These are phyloP conservation scores for Gymnopus androsaceus DNA, from an alignment of 1,284 basidiomycete genomes.

Conservation along the genomic window DNA sequence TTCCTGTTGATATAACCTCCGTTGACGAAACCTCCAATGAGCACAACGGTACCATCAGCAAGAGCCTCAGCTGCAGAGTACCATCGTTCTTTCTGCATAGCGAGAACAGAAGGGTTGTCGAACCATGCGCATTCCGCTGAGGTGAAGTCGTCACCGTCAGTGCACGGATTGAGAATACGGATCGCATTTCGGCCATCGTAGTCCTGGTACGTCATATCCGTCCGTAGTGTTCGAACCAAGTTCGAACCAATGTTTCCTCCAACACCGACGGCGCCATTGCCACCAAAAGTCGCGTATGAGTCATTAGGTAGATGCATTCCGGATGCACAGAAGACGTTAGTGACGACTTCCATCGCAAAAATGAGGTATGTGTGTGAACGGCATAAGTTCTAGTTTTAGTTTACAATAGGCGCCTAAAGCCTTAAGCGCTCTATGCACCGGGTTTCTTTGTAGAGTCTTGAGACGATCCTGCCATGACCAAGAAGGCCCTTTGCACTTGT, in stretches of 20 bases:
- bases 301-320: slow-evolving; percentile 72
- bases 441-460: no score
- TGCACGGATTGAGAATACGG: slow-evolving; percentile 78
- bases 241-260: slow-evolving; percentile 67
- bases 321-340: slow-evolving; percentile 84
- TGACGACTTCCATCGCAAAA: slow-evolving; percentile 71
- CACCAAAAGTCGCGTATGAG: slow-evolving; percentile 66
- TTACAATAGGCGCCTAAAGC: no score
- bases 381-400: no score
- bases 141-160: slow-evolving; percentile 48
- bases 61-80: slow-evolving; percentile 84
- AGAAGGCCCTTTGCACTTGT: no score
- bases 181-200: slow-evolving; percentile 69
- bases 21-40: slow-evolving; percentile 82
- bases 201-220: slow-evolving; percentile 53
- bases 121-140: slow-evolving; percentile 71
- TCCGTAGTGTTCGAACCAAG: no score
- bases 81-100: slow-evolving; percentile 83
- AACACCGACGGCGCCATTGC: slow-evolving; percentile 78
- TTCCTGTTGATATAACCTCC: slow-evolving; percentile 94
- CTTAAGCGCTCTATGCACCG: no score
- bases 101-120: slow-evolving; percentile 65
- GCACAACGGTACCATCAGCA: slow-evolving; percentile 65
- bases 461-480: no score
- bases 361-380: slow-evolving; percentile 48